phyloP scores from a whole-genome alignment of 805 yeast species.

The Metschnikowia arizonensis region DNA sequence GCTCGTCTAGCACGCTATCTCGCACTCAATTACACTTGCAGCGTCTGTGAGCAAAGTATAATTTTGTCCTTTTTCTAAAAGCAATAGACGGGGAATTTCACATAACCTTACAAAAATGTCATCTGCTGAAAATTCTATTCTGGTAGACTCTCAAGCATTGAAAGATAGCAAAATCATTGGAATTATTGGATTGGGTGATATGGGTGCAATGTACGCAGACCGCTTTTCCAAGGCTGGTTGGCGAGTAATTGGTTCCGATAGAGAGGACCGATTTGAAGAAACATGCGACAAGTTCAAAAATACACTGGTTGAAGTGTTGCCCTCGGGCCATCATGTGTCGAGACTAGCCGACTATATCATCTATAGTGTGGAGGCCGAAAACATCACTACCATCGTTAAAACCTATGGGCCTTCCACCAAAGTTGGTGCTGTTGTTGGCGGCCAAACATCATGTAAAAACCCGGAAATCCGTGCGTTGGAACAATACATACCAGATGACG shows the following conservation, averaged over 20 bases:
- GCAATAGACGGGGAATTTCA: not conserved
- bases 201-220: conserved; percentile 87
- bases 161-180: conserved; percentile 58
- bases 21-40: not conserved
- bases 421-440: conserved; percentile 90
- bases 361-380: conserved; percentile 91
- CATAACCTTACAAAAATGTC: not conserved
- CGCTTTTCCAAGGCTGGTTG: conserved; percentile 79
- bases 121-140: not conserved
- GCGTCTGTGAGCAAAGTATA: not conserved
- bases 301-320: conserved; percentile 51
- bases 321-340: conserved; percentile 81
- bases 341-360: conserved; percentile 77
- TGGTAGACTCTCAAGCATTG: not conserved
- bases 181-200: conserved; percentile 93
- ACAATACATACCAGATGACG: conserved; percentile 66
- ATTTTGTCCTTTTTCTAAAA: not conserved
- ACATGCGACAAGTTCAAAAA: conserved; percentile 38
- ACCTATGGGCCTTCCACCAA: conserved; percentile 85
- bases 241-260: conserved; percentile 84
- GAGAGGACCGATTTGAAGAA: conserved; percentile 57
- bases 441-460: conserved; percentile 92
- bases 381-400: conserved; percentile 66
- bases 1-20: not conserved
- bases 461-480: conserved; percentile 90